A percentile compares a stretch with the other conserved stretches of the same genome.
These are phyloP conservation scores for Alnus rubra DNA, from an alignment of 306 rosid genomes.

Conservation along the genomic window DNA sequence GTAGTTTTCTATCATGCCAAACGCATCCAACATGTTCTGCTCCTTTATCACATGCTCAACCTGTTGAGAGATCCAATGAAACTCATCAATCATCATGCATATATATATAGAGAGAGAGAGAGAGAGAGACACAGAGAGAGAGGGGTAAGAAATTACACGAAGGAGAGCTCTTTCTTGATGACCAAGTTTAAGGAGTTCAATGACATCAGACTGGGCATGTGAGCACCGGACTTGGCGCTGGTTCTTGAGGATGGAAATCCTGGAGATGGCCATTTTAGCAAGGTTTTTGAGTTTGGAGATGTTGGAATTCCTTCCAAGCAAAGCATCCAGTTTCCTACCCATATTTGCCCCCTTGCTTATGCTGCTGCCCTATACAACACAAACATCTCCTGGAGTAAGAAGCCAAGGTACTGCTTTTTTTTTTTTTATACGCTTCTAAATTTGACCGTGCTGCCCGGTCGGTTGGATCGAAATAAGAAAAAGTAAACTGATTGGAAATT, in stretches of 20 bases:
- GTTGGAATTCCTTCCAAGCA: slow-evolving; percentile 50
- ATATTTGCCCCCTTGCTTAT: slow-evolving; percentile 31
- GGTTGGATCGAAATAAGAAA: background rate
- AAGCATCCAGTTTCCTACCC: slow-evolving; percentile 51
- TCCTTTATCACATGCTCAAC: slow-evolving; percentile 65
- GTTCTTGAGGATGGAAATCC: slow-evolving; percentile 56
- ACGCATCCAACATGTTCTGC: slow-evolving; percentile 54
- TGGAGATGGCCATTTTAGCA: slow-evolving; percentile 45
- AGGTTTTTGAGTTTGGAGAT: slow-evolving; percentile 47
- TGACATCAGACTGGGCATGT: slow-evolving; percentile 50
- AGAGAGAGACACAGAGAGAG: background rate
- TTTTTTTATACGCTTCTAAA: background rate
- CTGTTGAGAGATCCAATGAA: slow-evolving; percentile 31
- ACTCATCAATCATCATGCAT: background rate
- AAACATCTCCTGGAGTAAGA: background rate
- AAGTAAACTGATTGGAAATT: background rate
- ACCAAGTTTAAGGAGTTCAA: slow-evolving; percentile 56
- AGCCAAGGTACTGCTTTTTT: background rate
- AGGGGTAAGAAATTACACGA: slow-evolving; percentile 41
- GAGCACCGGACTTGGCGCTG: slow-evolving; percentile 47
- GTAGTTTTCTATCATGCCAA: slow-evolving; percentile 48
- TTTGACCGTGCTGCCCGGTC: background rate
- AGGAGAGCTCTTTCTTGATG: slow-evolving; percentile 62
- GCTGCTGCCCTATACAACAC: background rate
- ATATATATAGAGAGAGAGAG: background rate